These are phyloP conservation scores for Lomentospora prolificans DNA, from an alignment of 2,329 filamentous ascomycete species.

Conservation along the genomic window DNA sequence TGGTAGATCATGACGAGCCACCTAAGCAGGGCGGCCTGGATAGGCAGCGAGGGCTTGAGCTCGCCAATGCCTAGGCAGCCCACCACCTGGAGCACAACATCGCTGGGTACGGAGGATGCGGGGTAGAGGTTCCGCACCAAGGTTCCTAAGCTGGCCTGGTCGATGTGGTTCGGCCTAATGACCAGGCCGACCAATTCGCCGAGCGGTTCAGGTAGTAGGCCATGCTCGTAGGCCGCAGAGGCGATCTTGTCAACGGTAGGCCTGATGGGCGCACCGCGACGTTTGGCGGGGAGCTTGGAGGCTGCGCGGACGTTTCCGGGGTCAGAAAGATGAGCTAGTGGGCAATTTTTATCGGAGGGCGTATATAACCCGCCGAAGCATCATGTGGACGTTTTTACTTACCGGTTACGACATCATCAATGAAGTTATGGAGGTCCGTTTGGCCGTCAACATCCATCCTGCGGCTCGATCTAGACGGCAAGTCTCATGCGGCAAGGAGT, in stretches of 20 bases:
- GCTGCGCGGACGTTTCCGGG: too few species aligned
- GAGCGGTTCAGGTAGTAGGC: slow-evolving; percentile 52
- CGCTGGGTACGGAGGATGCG: slow-evolving; percentile 48
- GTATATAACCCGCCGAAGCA: too few species aligned
- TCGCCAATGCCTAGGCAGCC: slow-evolving; percentile 69
- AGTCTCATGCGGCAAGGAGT: neutral
- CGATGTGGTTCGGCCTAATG: slow-evolving; percentile 57
- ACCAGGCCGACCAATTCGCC: slow-evolving; percentile 56
- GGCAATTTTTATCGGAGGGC: too few species aligned
- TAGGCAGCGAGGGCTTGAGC: slow-evolving; percentile 59
- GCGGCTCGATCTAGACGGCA: slow-evolving; percentile 9
- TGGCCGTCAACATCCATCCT: slow-evolving; percentile 16
- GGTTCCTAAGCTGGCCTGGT: slow-evolving; percentile 62
- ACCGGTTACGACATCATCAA: slow-evolving; percentile 24
- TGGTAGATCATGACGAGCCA: slow-evolving; percentile 75
- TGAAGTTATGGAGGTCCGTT: slow-evolving; percentile 23
- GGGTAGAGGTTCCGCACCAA: slow-evolving; percentile 71
- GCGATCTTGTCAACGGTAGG: slow-evolving; percentile 53
- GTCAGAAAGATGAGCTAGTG: too few species aligned
- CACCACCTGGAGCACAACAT: slow-evolving; percentile 55
- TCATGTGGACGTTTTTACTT: neutral
- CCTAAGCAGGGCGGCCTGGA: slow-evolving; percentile 62
- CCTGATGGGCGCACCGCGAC: slow-evolving; percentile 53
- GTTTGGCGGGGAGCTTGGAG: slow-evolving; percentile 53
- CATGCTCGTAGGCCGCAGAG: slow-evolving; percentile 55